phyloP scores from a whole-genome alignment of 1,284 basidiomycete genomes.

The Cutaneotrichosporon sp. region DNA sequence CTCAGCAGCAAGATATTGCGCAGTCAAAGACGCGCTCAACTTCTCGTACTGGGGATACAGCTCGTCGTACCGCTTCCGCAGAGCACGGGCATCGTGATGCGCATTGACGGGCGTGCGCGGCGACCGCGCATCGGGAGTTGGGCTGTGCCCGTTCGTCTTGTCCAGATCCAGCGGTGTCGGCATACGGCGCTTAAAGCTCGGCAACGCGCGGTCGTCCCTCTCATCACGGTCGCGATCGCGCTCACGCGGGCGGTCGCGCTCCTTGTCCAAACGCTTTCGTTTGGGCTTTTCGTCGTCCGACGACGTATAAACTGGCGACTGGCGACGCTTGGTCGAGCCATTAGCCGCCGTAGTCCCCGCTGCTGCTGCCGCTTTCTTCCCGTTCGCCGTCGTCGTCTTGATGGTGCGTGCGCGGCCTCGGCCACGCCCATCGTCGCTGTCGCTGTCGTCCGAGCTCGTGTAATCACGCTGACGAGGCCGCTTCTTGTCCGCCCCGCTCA shows the following conservation, averaged over 20 bases:
- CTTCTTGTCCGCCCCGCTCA: neutral
- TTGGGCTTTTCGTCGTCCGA: constrained; percentile 6
- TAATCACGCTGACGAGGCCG: constrained; percentile 14
- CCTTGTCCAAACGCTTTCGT: neutral
- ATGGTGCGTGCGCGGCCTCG: constrained; percentile 1
- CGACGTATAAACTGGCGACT: constrained; percentile 5
- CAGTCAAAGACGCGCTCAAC: constrained; percentile 25
- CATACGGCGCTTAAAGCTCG: constrained; percentile 2
- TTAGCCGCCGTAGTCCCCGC: neutral
- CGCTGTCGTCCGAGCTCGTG: constrained; percentile 16
- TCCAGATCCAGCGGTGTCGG: neutral
- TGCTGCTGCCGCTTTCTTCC: no score
- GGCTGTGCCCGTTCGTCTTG: constrained; percentile 1
- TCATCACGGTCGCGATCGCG: no score
- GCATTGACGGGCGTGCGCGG: neutral
- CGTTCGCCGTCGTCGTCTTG: constrained; percentile 5
- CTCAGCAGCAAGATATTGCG: constrained; percentile 25
- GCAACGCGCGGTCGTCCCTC: constrained; percentile 1
- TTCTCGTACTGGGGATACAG: constrained; percentile 37
- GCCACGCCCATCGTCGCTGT: constrained; percentile 7
- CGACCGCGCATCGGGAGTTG: neutral
- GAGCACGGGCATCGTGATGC: constrained; percentile 3
- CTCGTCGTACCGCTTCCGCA: constrained; percentile 39
- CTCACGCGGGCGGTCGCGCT: no score
- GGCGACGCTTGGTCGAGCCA: neutral